These are phyloP conservation scores for Mycena maculata DNA, from an alignment of 768 basidiomycete species.

Conservation along the genomic window DNA sequence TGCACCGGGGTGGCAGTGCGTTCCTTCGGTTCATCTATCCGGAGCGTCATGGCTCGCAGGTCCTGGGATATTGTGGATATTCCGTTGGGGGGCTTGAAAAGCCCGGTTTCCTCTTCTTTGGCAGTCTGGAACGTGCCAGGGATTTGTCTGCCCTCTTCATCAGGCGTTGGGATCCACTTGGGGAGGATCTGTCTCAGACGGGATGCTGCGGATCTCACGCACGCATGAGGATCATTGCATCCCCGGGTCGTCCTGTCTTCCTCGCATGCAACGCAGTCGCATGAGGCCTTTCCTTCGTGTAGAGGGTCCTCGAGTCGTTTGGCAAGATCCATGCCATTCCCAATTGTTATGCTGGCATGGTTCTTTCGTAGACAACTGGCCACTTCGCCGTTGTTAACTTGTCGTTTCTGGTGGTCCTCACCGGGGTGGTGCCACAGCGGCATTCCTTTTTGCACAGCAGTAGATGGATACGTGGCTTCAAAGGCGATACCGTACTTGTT, in stretches of 20 bases:
- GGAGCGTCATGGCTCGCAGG: not conserved
- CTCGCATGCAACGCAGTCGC: slow-evolving; percentile 12
- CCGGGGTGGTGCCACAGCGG: slow-evolving; percentile 31
- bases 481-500: slow-evolving; percentile 19
- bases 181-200: no score
- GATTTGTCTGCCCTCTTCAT: not conserved
- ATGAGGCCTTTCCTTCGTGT: not conserved
- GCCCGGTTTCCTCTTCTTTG: not conserved
- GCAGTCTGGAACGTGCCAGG: not conserved
- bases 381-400: slow-evolving; percentile 13
- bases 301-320: not conserved
- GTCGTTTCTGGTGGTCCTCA: not conserved
- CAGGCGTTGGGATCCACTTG: slow-evolving; percentile 14
- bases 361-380: slow-evolving; percentile 6
- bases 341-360: not conserved
- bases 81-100: not conserved
- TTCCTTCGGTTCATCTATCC: not conserved
- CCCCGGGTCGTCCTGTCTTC: not conserved
- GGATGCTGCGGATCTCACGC: not conserved
- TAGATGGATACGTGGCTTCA: not conserved
- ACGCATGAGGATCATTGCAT: slow-evolving; percentile 21
- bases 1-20: not conserved
- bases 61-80: not conserved
- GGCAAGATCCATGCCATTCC: slow-evolving; percentile 3
- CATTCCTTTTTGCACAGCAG: slow-evolving; percentile 3